phyloP scores from a whole-genome alignment of 192 early-diverging fungal genomes.

The Gaertneriomyces sp. region DNA sequence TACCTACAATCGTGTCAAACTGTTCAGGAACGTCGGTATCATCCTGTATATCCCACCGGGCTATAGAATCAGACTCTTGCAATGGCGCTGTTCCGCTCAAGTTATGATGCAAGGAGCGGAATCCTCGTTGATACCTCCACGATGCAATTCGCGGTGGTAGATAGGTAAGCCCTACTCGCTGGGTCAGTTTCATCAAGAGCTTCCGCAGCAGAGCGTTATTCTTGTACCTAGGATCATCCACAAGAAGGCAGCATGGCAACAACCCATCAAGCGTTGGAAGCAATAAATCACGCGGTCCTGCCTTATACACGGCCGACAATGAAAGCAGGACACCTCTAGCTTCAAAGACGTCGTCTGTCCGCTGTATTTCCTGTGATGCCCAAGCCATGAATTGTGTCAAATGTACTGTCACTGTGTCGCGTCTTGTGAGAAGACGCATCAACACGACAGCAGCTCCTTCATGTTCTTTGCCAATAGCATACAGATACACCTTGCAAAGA shows the following conservation, averaged over 20 bases:
- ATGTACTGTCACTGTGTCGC: slow-evolving; percentile 60
- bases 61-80: slow-evolving; percentile 21
- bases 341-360: slow-evolving; percentile 47
- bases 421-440: slow-evolving; percentile 74
- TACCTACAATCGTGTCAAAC: slow-evolving; percentile 77
- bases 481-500: slow-evolving; percentile 63
- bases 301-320: slow-evolving; percentile 67
- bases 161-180: slow-evolving; percentile 77
- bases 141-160: slow-evolving; percentile 65
- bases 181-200: slow-evolving; percentile 73
- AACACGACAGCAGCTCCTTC: slow-evolving; percentile 82
- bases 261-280: slow-evolving; percentile 46
- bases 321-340: slow-evolving; percentile 61
- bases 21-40: slow-evolving; percentile 76
- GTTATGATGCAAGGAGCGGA: slow-evolving; percentile 12
- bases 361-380: slow-evolving; percentile 44
- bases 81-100: neutral
- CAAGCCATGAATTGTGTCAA: slow-evolving; percentile 70
- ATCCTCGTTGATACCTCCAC: slow-evolving; percentile 72
- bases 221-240: slow-evolving; percentile 35
- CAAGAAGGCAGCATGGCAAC: slow-evolving; percentile 24
- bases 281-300: slow-evolving; percentile 61
- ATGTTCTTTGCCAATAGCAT: slow-evolving; percentile 77
- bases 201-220: slow-evolving; percentile 77
- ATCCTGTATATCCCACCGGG: slow-evolving; percentile 26